A percentile compares a stretch with the other conserved stretches of the same genome.
Evolutionary conservation across 2,329 filamentous ascomycete species (phyloP).

Genomic region (Chrysoporthe deuterocubensis): DNA sequence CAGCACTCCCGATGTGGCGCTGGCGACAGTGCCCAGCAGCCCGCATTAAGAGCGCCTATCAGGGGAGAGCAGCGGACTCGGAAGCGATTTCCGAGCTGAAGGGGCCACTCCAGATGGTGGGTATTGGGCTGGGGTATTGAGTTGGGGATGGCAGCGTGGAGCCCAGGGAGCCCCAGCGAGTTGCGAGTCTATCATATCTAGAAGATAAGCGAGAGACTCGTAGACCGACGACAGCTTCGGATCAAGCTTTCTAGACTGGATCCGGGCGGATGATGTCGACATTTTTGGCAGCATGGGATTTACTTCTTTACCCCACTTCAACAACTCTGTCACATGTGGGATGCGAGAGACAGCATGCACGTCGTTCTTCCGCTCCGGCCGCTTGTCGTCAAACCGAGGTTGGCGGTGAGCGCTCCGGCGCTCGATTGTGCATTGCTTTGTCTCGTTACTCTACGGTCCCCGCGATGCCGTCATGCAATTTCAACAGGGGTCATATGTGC

Average conservation of each 20-base stretch:
- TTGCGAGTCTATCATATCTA: background rate
- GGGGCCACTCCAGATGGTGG: background rate
- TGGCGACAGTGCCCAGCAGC: slow-evolving; percentile 24
- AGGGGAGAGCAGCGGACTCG: slow-evolving; percentile 4
- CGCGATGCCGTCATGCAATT: slow-evolving; percentile 15
- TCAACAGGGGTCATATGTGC: slow-evolving; percentile 14
- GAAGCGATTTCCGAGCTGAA: background rate
- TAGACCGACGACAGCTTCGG: background rate
- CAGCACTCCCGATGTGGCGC: slow-evolving; percentile 23
- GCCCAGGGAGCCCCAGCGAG: background rate
- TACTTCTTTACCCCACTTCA: background rate
- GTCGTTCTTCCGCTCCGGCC: background rate
- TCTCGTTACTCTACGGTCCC: background rate
- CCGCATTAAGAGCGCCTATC: slow-evolving; percentile 21
- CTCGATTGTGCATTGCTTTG: slow-evolving; percentile 9
- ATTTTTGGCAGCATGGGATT: background rate
- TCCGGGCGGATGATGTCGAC: background rate
- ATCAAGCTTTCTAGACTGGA: background rate
- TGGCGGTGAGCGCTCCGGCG: slow-evolving; percentile 26
- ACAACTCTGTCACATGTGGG: background rate
- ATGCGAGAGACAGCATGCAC: background rate
- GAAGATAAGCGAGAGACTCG: background rate
- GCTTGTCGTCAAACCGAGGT: slow-evolving; percentile 6
- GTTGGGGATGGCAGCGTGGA: background rate
- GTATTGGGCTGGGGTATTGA: background rate